Evolutionary conservation across 2,329 filamentous ascomycete genomes (phyloP), one percentile per base, ranked within the genome.

Genomic region (Colletotrichum navitas): DNA sequence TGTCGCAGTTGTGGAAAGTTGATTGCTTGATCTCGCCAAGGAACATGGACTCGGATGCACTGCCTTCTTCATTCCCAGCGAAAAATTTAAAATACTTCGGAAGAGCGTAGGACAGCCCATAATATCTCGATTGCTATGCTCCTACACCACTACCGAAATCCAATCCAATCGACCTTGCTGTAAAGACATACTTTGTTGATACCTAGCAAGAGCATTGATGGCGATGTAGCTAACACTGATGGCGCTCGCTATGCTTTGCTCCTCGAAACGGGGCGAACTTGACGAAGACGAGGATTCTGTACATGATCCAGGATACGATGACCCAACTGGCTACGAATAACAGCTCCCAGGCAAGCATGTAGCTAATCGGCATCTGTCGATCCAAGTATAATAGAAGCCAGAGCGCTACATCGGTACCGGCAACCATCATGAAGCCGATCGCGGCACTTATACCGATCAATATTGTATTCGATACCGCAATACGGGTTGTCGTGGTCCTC

Each of bases 241-340:
- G 61, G 21, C 49, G 49, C 11, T 29, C 61, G 24, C 10, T 45
- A 8, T 54, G 34, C 18, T 54, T 63, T 32, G 26, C 49, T 21
- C 36, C 61, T 8, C 61, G 49, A 32, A 54, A 54, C 3, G 61
- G 61, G 14, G 49, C 49, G 14, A 52, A 54, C 1, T 41, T 63
- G 49, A 63, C 34, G 14, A 54, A 52, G 14, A 43, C 26, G 21
- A 63, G 36, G 11, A 54, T 0, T 2, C 12, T 39, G 26, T 63
- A 63, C 18, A 54, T 55, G 34, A 52, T 11, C 36, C 11, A 32
- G 3, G 61, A 41, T n/a, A 39, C 24, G 16, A 55, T 7, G 16
- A 12, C 26, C 60, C 60, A 63, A 5, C n/a, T 26, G 5, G n/a
- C 32, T 3, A 2, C n/a, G 34, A 63, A 51, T 10, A 63, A 26